Conservation (phyloP, 495 filamentous ascomycete genomes). For the Talaromyces trachyspermus region DNA sequence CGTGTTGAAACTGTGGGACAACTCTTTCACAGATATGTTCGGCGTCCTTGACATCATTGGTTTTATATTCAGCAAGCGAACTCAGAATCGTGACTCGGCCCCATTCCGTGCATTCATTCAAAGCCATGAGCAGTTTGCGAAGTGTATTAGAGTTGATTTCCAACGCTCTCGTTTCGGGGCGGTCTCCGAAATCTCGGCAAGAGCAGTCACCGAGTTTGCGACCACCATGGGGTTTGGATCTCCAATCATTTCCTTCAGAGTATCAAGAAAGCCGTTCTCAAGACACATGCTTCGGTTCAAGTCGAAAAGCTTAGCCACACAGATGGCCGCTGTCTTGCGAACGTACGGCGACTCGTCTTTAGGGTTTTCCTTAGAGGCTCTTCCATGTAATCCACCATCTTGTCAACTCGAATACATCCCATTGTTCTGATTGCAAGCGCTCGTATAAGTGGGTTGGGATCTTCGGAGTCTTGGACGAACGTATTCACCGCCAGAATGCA, state of each 20-base stretch:
- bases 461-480: constrained; percentile 98
- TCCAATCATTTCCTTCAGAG: constrained; percentile 91
- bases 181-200: constrained; percentile 84
- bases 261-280: constrained; percentile 94
- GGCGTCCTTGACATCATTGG: constrained; percentile 83
- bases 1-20: constrained; percentile 95
- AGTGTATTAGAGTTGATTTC: constrained; percentile 71
- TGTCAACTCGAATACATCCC: constrained; percentile 97
- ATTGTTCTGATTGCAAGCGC: constrained; percentile 97
- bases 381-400: constrained; percentile 99
- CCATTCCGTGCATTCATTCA: constrained; percentile 99
- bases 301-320: constrained; percentile 96
- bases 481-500: constrained; percentile 99
- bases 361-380: constrained; percentile 94
- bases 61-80: constrained; percentile 81
- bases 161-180: constrained; percentile 82
- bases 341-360: constrained; percentile 96
- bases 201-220: constrained; percentile 88
- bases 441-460: constrained; percentile 92
- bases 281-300: constrained; percentile 85
- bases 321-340: constrained; percentile 95
- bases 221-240: constrained; percentile 99
- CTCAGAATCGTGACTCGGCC: constrained; percentile 91
- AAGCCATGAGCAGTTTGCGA: constrained; percentile 91
- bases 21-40: constrained; percentile 98